Evolutionary conservation across 139 green algal genomes (phyloP).

Genomic region (Gonium pectorale): DNA sequence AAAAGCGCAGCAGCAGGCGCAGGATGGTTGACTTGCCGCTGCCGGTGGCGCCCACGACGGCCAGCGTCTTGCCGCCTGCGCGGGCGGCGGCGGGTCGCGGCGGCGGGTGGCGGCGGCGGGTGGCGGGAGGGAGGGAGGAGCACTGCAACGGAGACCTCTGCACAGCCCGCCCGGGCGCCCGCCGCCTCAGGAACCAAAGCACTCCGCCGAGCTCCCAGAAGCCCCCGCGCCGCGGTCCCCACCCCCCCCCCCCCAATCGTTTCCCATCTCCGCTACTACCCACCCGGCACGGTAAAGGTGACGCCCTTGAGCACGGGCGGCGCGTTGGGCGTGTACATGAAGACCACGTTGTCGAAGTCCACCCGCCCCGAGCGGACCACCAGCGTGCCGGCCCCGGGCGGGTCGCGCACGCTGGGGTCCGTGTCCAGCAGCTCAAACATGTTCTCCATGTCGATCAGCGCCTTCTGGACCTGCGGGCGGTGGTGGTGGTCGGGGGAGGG

Average conservation of each 20-base stretch:
- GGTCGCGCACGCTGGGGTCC: slow-evolving; percentile 67
- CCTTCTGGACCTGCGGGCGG: slow-evolving; percentile 70
- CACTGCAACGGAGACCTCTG: too few species aligned
- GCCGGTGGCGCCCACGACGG: slow-evolving; percentile 86
- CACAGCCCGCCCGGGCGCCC: too few species aligned
- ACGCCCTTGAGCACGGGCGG: slow-evolving; percentile 62
- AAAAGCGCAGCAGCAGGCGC: slow-evolving; percentile 88
- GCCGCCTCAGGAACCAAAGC: too few species aligned
- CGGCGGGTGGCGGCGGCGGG: not conserved
- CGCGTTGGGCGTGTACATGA: slow-evolving; percentile 47
- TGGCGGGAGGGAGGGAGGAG: slow-evolving; percentile 40
- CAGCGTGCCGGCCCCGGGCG: slow-evolving; percentile 59
- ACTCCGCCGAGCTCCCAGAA: not conserved
- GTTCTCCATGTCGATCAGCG: slow-evolving; percentile 90
- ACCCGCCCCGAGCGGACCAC: slow-evolving; percentile 49
- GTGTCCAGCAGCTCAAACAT: slow-evolving; percentile 87
- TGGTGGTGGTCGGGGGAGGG: slow-evolving; percentile 66
- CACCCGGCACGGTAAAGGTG: slow-evolving; percentile 48
- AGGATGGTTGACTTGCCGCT: slow-evolving; percentile 92
- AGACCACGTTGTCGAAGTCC: slow-evolving; percentile 62
- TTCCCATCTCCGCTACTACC: too few species aligned
- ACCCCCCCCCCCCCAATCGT: slow-evolving; percentile 51
- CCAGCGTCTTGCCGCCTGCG: slow-evolving; percentile 73
- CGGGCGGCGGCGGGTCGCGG: not conserved
- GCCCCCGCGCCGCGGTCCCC: slow-evolving; percentile 33